These are phyloP conservation scores for Berkeleyomyces basicola DNA, from an alignment of 2,329 filamentous ascomycete genomes.

Conservation along the genomic window DNA sequence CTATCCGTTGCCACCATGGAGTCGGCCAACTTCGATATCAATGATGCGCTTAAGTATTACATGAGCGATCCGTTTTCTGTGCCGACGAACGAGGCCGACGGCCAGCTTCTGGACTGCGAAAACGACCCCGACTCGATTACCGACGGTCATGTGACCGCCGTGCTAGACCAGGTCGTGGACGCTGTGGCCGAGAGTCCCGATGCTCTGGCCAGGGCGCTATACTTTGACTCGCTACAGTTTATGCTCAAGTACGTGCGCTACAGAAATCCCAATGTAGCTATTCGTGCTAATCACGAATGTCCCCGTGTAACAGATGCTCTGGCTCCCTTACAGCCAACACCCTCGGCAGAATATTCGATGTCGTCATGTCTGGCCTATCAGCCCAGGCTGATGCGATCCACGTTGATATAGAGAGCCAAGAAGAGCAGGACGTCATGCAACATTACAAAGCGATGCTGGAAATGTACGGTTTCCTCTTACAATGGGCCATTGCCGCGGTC, in stretches of 20 bases:
- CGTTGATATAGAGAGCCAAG: conserved; percentile 65
- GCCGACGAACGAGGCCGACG: conserved; percentile 70
- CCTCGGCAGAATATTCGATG: conserved; percentile 82
- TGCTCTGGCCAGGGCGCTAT: conserved; percentile 58
- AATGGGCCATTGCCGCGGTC: conserved; percentile 90
- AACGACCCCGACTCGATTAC: conserved; percentile 75
- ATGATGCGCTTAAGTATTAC: conserved; percentile 90
- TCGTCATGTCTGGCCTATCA: conserved; percentile 71
- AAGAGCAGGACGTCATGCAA: conserved; percentile 73
- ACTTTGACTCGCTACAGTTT: conserved; percentile 89
- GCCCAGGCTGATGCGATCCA: conserved; percentile 74
- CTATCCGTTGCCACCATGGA: conserved; percentile 35
- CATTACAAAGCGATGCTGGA: conserved; percentile 87
- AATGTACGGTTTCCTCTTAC: conserved; percentile 81
- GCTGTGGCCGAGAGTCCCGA: conserved; percentile 84
- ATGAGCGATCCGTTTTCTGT: conserved; percentile 81
- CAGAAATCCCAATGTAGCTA: conserved; percentile 31
- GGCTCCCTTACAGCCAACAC: conserved; percentile 62
- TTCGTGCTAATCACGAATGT: conserved; percentile 25
- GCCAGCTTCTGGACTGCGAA: conserved; percentile 77
- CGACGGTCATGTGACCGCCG: conserved; percentile 60
- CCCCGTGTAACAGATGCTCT: conserved; percentile 57
- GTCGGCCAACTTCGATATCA: conserved; percentile 82
- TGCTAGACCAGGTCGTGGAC: conserved; percentile 84
- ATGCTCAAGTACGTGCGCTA: conserved; percentile 66